Base-by-base conservation (phyloP, 345 rosid genomes). In the Excoecaria agallocha region DNA sequence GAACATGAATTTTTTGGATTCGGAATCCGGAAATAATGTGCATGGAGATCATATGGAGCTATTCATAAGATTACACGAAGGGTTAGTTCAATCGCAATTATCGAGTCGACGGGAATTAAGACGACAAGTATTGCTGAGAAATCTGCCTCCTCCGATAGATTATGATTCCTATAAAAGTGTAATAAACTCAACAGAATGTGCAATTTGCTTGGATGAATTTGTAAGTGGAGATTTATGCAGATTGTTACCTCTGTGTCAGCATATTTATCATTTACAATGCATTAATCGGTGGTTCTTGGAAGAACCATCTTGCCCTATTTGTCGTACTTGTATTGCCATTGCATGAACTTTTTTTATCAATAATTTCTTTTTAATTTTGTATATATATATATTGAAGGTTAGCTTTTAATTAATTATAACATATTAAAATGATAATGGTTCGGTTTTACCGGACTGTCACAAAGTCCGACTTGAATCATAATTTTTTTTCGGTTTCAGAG, bases 201-300 rank as follows among this genome's bases (percentile, higher is more conserved):
- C 58, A 6, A 68, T 68, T 68, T 68, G 71, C 45, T 50, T 50
- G 71, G 71, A 50, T 24, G 58, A 68, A 3, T 68, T 68, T 30
- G 12, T 7, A 9, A 30, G 20, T 68, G 45, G 58, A 49, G 71
- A 68, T 50, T 68, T 68, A 7, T 68, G 71, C 17, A 68, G 58
- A 37, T 54, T 24, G 3, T 11, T 68, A 4, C 71, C 71, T 6
- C 10, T 43, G 0, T 68, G 58, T 25, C 49, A 68, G 0, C 71
- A 68, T 68, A 52, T 68, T 12, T 68, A 49, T 30, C 71, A 68
- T 68, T 48, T 50, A 6, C 20, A 13, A 3, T 68, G 71, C 12
- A 68, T 68, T 30, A 49, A 30, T 50, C 41, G 43, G 15, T 49
- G 71, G 71, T 50, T 68, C 7, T 13, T 68, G 12, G 58, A 68